A percentile compares a stretch with the other conserved stretches of the same genome.
Conservation (phyloP, 2,329 filamentous ascomycete genomes). For the Ophiocordyceps camponoti-leonardi region DNA sequence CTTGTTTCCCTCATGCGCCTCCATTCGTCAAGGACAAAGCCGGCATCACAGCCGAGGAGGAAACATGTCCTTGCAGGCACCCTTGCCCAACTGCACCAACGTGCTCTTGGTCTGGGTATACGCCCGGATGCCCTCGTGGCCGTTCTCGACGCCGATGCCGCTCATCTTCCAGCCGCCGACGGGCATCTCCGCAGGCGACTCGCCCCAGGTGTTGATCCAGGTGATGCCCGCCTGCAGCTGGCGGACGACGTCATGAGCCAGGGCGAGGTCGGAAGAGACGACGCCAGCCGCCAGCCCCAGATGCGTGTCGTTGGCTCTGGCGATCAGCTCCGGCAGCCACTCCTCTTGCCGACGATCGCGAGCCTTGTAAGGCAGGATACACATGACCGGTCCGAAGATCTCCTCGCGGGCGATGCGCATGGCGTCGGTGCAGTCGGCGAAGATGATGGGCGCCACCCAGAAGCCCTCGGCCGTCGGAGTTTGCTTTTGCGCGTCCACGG, state of each 20-base stretch:
- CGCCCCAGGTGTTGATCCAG: constrained; percentile 91
- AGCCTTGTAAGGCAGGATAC: constrained; percentile 55
- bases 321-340: constrained; percentile 48
- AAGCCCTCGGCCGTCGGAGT: constrained; percentile 45
- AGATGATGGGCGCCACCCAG: constrained; percentile 73
- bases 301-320: constrained; percentile 58
- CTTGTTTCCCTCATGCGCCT: background rate
- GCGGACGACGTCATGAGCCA: constrained; percentile 54
- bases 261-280: constrained; percentile 58
- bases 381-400: constrained; percentile 81
- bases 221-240: constrained; percentile 71
- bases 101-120: constrained; percentile 84
- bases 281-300: constrained; percentile 73
- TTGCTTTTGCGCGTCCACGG: constrained; percentile 31
- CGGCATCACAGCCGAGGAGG: constrained; percentile 43
- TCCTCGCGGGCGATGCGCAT: constrained; percentile 73
- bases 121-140: constrained; percentile 57
- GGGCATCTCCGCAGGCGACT: constrained; percentile 79
- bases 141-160: constrained; percentile 77
- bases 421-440: constrained; percentile 67
- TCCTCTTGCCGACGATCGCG: constrained; percentile 10
- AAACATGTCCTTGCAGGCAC: constrained; percentile 52
- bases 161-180: constrained; percentile 89
- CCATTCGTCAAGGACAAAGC: background rate
- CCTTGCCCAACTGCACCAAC: constrained; percentile 56